These are phyloP conservation scores for Chrysosporium queenslandicum DNA, from an alignment of 2,329 filamentous ascomycete species.

Conservation along the genomic window DNA sequence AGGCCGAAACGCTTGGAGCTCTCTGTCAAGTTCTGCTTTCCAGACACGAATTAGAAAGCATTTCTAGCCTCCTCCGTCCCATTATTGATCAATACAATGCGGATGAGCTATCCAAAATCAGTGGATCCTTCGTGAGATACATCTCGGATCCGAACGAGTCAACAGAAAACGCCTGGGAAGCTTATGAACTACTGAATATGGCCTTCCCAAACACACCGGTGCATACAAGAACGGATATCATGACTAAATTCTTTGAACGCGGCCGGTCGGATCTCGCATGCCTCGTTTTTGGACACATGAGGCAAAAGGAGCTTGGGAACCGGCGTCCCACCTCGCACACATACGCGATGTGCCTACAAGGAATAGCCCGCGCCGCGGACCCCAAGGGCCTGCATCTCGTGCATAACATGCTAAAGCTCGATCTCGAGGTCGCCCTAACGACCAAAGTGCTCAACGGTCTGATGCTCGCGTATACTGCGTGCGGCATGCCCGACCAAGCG, in stretches of 20 bases:
- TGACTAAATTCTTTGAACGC: slow-evolving; percentile 72
- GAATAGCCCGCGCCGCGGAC: slow-evolving; percentile 54
- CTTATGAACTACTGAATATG: slow-evolving; percentile 49
- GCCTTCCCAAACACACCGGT: slow-evolving; percentile 55
- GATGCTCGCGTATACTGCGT: slow-evolving; percentile 73
- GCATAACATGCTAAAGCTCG: slow-evolving; percentile 91
- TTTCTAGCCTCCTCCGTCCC: slow-evolving; percentile 72
- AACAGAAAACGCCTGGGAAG: slow-evolving; percentile 53
- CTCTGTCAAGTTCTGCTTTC: slow-evolving; percentile 65
- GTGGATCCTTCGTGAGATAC: slow-evolving; percentile 56
- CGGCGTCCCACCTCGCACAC: slow-evolving; percentile 61
- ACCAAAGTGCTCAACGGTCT: slow-evolving; percentile 72
- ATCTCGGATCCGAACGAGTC: slow-evolving; percentile 50
- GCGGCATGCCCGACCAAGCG: slow-evolving; percentile 55
- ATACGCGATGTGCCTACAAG: slow-evolving; percentile 69
- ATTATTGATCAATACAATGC: slow-evolving; percentile 35
- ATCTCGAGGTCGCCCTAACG: slow-evolving; percentile 58
- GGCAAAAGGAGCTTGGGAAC: slow-evolving; percentile 55
- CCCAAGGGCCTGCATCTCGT: slow-evolving; percentile 60
- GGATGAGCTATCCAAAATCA: slow-evolving; percentile 57
- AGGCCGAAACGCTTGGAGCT: slow-evolving; percentile 62
- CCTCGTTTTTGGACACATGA: slow-evolving; percentile 87
- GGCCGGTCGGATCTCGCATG: slow-evolving; percentile 73
- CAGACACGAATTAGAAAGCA: slow-evolving; percentile 66
- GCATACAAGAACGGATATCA: slow-evolving; percentile 57